These are phyloP conservation scores for Fusarium nematophilum DNA, from an alignment of 2,329 filamentous ascomycete genomes.

Conservation along the genomic window DNA sequence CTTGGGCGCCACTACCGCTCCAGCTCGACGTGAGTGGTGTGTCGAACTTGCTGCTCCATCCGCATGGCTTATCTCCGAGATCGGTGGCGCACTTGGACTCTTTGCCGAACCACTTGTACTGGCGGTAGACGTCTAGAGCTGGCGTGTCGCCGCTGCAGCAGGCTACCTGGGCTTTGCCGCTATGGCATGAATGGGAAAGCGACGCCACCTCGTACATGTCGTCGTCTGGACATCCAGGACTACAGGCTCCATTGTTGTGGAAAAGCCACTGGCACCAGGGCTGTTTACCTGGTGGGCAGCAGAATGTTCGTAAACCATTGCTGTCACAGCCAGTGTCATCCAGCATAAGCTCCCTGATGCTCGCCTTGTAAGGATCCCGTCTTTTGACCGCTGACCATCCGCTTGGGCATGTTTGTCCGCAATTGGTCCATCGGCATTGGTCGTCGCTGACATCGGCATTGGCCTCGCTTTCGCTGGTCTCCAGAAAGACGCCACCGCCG, in stretches of 20 bases:
- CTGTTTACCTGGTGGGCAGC: slow-evolving; percentile 6
- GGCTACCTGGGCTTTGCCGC: too few species aligned
- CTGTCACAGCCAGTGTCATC: slow-evolving; percentile 10
- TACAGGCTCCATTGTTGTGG: slow-evolving; percentile 13
- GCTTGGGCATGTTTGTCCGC: background rate
- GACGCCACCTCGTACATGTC: too few species aligned
- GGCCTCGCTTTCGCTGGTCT: background rate
- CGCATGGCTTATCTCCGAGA: too few species aligned
- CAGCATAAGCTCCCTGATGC: background rate
- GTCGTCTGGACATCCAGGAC: slow-evolving; percentile 4
- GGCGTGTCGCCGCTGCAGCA: too few species aligned
- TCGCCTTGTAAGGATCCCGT: background rate
- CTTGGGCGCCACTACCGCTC: too few species aligned
- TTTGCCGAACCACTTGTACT: too few species aligned
- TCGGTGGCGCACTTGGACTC: too few species aligned
- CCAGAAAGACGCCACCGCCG: background rate
- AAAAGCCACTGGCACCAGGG: slow-evolving; percentile 18
- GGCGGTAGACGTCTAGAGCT: too few species aligned
- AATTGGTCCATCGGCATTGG: slow-evolving; percentile 21
- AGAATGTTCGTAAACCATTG: slow-evolving; percentile 7
- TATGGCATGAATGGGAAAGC: too few species aligned
- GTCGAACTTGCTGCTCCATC: too few species aligned
- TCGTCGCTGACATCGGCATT: background rate
- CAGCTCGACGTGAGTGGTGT: too few species aligned
- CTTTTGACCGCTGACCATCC: background rate